Percentiles rank a stretch among this genome's conserved stretches.
Conservation (phyloP, 1,284 basidiomycete species). For the Singerocomus inundabilis region DNA sequence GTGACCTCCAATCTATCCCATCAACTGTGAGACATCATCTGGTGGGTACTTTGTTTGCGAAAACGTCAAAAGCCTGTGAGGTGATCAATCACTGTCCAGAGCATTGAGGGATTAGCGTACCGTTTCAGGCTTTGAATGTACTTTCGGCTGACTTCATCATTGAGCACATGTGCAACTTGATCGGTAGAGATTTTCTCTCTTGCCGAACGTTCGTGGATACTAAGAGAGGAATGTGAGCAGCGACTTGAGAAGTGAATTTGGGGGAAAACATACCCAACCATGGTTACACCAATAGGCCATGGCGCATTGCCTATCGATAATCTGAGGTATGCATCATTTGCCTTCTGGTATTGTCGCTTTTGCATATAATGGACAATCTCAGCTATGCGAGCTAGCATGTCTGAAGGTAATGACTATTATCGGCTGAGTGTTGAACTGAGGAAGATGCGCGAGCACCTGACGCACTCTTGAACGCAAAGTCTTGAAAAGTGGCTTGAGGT, state of each 20-base stretch:
- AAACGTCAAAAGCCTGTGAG: constrained; percentile 82
- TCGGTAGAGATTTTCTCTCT: constrained; percentile 96
- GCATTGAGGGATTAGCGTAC: constrained; percentile 41
- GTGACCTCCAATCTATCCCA: constrained; percentile 60
- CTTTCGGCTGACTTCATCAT: constrained; percentile 98
- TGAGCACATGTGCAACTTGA: constrained; percentile 96
- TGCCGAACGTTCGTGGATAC: constrained; percentile 97
- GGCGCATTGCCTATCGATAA: constrained; percentile 98
- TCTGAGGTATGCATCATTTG: constrained; percentile 96
- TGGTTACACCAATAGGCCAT: constrained; percentile 99
- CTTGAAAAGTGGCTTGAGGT: constrained; percentile 96
- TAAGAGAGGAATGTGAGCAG: constrained; percentile 31
- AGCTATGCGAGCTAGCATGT: constrained; percentile 86
- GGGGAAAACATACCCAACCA: constrained; percentile 78
- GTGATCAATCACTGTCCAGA: constrained; percentile 7
- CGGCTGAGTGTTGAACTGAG: constrained; percentile 11
- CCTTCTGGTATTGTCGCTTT: constrained; percentile 88
- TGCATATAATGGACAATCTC: constrained; percentile 98
- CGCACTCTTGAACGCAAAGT: constrained; percentile 79
- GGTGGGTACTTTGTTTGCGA: constrained; percentile 94
- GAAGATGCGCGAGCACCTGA: constrained; percentile 17
- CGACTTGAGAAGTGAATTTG: background rate
- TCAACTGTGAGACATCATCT: constrained; percentile 84
- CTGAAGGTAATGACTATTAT: constrained; percentile 71
- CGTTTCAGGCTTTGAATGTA: constrained; percentile 98